phyloP scores from a whole-genome alignment of 192 early-diverging fungal genomes.

The Rhizoclosmatium sp. region DNA sequence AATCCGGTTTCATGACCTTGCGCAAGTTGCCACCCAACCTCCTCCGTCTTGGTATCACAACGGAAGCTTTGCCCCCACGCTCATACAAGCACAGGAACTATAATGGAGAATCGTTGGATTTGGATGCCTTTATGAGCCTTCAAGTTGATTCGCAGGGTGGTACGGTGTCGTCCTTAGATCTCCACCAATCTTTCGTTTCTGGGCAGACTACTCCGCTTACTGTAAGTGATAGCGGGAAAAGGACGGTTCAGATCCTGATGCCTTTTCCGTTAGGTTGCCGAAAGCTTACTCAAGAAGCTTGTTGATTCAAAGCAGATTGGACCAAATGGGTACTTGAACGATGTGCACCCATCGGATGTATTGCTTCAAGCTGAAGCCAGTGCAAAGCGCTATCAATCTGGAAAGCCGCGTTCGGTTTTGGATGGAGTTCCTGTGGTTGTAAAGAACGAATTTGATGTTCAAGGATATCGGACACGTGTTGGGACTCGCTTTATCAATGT shows the following conservation, averaged over 20 bases:
- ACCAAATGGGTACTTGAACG: constrained; percentile 8
- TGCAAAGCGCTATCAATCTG: constrained; percentile 58
- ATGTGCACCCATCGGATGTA: constrained; percentile 14
- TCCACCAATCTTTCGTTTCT: constrained; percentile 37
- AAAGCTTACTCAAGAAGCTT: constrained; percentile 33
- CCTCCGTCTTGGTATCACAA: constrained; percentile 11
- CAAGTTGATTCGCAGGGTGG: neutral
- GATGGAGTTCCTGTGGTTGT: constrained; percentile 79
- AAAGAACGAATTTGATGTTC: constrained; percentile 77
- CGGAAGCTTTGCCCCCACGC: neutral
- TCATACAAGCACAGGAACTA: constrained; percentile 3
- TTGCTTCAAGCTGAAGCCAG: constrained; percentile 61
- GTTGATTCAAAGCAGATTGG: constrained; percentile 3
- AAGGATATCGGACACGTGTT: constrained; percentile 52
- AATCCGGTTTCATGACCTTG: neutral
- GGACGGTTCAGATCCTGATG: neutral
- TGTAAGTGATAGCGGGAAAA: too few species aligned
- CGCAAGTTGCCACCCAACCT: constrained; percentile 4
- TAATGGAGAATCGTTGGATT: neutral
- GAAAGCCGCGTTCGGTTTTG: constrained; percentile 60
- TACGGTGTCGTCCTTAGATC: constrained; percentile 20
- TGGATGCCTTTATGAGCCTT: neutral
- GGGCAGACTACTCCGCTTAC: constrained; percentile 38
- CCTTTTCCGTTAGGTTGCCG: constrained; percentile 34
- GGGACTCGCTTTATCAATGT: constrained; percentile 71